Base-by-base conservation (phyloP, 139 green algal species). In the Asterochloris erici region DNA sequence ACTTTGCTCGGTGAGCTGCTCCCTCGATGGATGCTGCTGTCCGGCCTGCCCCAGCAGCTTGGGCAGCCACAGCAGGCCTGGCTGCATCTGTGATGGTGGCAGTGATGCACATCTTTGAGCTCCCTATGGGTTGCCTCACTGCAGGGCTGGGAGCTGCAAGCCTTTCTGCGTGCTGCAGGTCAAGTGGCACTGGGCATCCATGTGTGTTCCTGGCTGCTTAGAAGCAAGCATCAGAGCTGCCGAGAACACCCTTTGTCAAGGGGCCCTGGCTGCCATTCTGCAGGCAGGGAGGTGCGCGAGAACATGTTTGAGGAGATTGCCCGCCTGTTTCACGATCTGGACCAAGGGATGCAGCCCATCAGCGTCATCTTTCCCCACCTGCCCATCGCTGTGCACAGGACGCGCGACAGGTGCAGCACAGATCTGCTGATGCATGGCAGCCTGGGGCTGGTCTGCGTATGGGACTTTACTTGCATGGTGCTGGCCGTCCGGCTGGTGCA, bases 301-400 rank as follows among this genome's bases (percentile, higher is more conserved):
- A 88, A 95, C 66, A 93, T 99, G 85, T 98, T 98, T 80, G 73
- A 63, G 27, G 68, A 92, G 76, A 96, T 99, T 71, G 87, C 92
- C 0, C 80, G 91, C 62, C 89, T 98, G 78, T 95, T 98, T 81
- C 95, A 99, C 83, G 94, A 98, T 82, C 89, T 99, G 63, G 97
- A 99, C 82, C 91, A 93, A 73, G 97, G 97, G 84, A 99, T 99
- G 97, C 89, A 95, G 62, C 97, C 97, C 64, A 90, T 98, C 80
- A 97, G 93, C 16, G 94, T 99, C 27, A 87, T 99, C 78, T 94
- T 96, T 85, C 97, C 97, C 26, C 98, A 98, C 86, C 87, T 97
- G 62, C 97, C 97, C 66, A 99, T 97, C 81, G 69, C 91, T 1
- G 91, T 87, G 24, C 97, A 99, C 92, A 81, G 86, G 54, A 91